Base-by-base conservation (phyloP, 2,329 filamentous ascomycete genomes). In the Fusarium verticillioides region DNA sequence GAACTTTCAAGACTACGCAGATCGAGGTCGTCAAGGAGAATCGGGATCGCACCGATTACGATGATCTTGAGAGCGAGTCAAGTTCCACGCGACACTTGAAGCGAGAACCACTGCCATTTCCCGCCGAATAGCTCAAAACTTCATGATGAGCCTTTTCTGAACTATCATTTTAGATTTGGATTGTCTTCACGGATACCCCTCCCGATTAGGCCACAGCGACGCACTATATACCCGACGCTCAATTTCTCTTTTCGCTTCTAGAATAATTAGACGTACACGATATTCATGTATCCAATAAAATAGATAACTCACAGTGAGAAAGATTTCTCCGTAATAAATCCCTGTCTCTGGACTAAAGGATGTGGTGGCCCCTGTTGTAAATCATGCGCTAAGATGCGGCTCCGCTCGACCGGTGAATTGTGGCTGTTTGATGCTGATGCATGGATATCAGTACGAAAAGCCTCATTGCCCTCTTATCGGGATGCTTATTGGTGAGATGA, bases 61-160 rank as follows among this genome's bases (percentile, higher is more conserved):
- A 78, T 13, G 76, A 78, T 21, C 69, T 63, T 9, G 68, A 74
- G 23, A 78, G 77, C 58, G 77, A 78, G 50, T 77, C 76, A 3
- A 78, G 77, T 36, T 78, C 77, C 4, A 78, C 76, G 3, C 32
- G 74, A 7, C 67, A 75, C 12, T 19, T 78, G 16, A 78, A 78
- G 36, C 67, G 62, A 50, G 76, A 78, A 9, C 42, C 57, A 15
- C 72, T 77, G 8, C 39, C 57, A n/a, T 77, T 67, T 36, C 44
- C 72, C 9, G 54, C 61, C 15, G 72, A 44, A 53, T 58, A 58
- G 30, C 23, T 28, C 15, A 26, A 52, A 0, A 23, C 1, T 12
- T 56, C 11, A 26, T 30, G n/a, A 46, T 36, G 30, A 58, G 18
- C 39, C n/a, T 23, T 57, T 47, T 47, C 47, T 28, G 54, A 39